Base-by-base conservation (phyloP, 805 yeast genomes). In the Priceomyces medius region DNA sequence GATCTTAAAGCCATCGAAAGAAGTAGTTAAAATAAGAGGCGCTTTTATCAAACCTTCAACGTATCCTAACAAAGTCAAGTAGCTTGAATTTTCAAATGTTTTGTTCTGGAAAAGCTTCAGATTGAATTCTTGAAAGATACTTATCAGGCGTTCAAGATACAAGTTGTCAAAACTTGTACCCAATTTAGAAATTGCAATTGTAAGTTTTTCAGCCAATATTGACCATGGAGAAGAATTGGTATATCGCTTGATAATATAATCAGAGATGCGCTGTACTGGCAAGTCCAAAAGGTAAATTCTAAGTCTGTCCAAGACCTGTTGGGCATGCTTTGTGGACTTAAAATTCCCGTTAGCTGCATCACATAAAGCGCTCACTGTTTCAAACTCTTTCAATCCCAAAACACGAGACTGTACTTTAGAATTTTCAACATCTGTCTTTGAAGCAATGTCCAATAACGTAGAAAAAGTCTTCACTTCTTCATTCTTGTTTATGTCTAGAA, bases 341-440 rank as follows among this genome's bases (percentile, higher is more conserved):
- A 59, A 44, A 7, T 58, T 53, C 6, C 66, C 61, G 4, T 43
- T 42, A 3, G 72, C 54, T 8, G 71, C 63, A 20, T 66, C 65
- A 45, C 83, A 77, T 20, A 84, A 59, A 0, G 88, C 85, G 34
- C 76, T 49, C 44, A 83, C 63, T 4, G 76, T 72, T 47, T 83
- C 85, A 43, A 70, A 68, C 54, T 81, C 85, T 43, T 73, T 76
- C 29, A 68, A 60, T 2, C 78, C 61, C 44, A 78, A 66, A 12
- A 78, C 75, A 6, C 39, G 16, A 1, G 10, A n/a, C 3, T 28
- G 14, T 20, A 9, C 14, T 14, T 34, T 20, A 6, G 29, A 14
- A 24, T 17, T 29, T 8, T 8, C 12, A 5, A 29, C 8, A 14
- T 13, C 34, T 13, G 33, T 28, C 37, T 39, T 41, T 2, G 46